Evolutionary conservation across 208 protist species (phyloP), one percentile per base, ranked within the genome.

Genomic region (Acanthamoeba sp.): DNA sequence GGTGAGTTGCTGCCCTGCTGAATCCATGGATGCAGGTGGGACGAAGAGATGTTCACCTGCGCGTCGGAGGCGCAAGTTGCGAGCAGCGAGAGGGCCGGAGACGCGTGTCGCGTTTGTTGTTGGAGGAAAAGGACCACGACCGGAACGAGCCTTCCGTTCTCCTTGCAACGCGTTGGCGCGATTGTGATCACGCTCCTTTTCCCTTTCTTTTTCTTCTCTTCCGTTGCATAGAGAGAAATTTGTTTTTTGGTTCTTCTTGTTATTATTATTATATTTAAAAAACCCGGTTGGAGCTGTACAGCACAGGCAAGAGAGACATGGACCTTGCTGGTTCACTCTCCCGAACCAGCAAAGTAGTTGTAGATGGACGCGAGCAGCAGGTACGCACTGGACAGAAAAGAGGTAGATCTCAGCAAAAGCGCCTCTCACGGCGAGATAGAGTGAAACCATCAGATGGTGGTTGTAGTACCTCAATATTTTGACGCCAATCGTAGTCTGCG

Each of bases 1-100:
- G 42, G 76, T 85, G 45, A 85, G 76, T 59, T 85, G 76, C 32
- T 85, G 76, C 42, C 76, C 45, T 2, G 45, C 48, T 0, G 76
- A 50, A 20, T 85, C 76, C 76, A 85, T 85, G 10, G 5, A 22
- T 69, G 7, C 9, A 5, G 62, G 1, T 6, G n/a, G 59, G 59
- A 69, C 59, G 27, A 69, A 69, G 62, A 34, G 62, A 34, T 7
- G 59, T 34, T n/a, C n/a, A n/a, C n/a, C n/a, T n/a, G n/a, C n/a
- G n/a, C n/a, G n/a, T n/a, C n/a, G n/a, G n/a, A n/a, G n/a, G n/a
- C n/a, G n/a, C n/a, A n/a, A n/a, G n/a, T n/a, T n/a, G n/a, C n/a
- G 59, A 24, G n/a, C 59, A 16, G n/a, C n/a, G 7, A 3, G n/a
- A 3, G 20, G 3, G 27, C 20, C 14, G 20, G 62, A 20, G 29